A percentile compares a stretch with the other conserved stretches of the same genome.
Evolutionary conservation across 148 eudicot genomes (phyloP).

Genomic region (Chenopodium suecicum): DNA sequence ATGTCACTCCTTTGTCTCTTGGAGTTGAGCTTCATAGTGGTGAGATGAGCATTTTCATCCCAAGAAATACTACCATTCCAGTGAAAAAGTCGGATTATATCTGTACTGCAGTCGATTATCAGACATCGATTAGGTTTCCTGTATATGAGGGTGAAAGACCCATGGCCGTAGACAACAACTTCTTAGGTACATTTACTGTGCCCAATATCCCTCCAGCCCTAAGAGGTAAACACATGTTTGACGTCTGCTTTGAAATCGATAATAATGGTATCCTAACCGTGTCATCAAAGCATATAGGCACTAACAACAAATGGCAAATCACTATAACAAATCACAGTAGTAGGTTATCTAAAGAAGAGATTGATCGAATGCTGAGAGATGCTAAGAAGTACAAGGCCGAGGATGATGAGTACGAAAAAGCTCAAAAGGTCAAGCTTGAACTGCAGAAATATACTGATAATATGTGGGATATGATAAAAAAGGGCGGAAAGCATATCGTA

Average conservation of each 20-base stretch:
- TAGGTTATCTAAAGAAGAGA: neutral
- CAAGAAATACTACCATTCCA: neutral
- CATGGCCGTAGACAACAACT: neutral
- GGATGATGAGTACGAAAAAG: neutral
- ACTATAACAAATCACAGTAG: neutral
- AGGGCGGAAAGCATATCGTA: neutral
- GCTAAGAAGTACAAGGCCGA: neutral
- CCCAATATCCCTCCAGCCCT: neutral
- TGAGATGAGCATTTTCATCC: neutral
- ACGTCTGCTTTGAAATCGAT: constrained; percentile 1
- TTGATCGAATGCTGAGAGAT: neutral
- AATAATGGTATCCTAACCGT: constrained; percentile 5
- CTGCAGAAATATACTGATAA: neutral
- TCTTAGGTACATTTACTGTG: neutral
- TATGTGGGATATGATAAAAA: neutral
- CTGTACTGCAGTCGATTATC: neutral
- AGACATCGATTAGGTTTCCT: neutral
- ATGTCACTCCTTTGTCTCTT: neutral
- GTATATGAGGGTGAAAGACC: constrained; percentile 8
- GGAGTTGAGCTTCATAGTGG: neutral
- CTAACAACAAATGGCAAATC: constrained; percentile 1
- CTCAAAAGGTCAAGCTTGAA: neutral
- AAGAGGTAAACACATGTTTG: neutral
- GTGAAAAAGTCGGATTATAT: neutral
- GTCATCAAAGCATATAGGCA: neutral